These are phyloP conservation scores for Pyrenula massariospora DNA, from an alignment of 495 filamentous ascomycete genomes.

Conservation along the genomic window DNA sequence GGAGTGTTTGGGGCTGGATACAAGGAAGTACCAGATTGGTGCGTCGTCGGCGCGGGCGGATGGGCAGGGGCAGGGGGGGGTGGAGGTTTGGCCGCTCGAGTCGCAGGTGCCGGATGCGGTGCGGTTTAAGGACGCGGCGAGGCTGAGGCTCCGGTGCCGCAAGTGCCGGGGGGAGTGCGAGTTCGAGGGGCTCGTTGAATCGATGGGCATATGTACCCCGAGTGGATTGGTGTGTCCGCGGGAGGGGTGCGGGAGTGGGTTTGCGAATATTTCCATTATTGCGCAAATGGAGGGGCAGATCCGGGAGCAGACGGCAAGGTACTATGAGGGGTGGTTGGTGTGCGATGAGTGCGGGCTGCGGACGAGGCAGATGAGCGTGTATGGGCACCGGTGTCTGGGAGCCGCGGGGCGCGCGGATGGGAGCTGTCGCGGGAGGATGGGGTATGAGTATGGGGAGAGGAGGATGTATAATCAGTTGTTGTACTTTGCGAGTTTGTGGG, in stretches of 20 bases:
- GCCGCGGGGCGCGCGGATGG: conserved; percentile 69
- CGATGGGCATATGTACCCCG: conserved; percentile 47
- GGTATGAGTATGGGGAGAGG: conserved; percentile 78
- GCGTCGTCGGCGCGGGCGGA: conserved; percentile 32
- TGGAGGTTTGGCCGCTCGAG: conserved; percentile 70
- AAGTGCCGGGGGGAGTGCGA: conserved; percentile 57
- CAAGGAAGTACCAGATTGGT: conserved; percentile 69
- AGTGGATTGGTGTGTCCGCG: conserved; percentile 66
- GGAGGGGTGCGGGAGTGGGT: conserved; percentile 42
- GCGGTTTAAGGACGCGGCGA: conserved; percentile 69
- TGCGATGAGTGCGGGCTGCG: conserved; percentile 91
- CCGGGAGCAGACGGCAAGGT: conserved; percentile 61
- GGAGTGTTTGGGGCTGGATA: conserved; percentile 86
- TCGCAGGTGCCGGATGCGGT: conserved; percentile 78
- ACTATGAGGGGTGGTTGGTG: conserved; percentile 85
- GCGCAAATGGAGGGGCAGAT: conserved; percentile 81
- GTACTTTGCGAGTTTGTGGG: conserved; percentile 76
- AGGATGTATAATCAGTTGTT: conserved; percentile 88
- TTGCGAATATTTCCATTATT: conserved; percentile 62
- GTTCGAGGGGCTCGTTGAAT: conserved; percentile 61
- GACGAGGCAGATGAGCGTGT: conserved; percentile 84
- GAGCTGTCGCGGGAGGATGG: conserved; percentile 82
- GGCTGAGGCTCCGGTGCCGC: conserved; percentile 68
- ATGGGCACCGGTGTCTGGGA: conserved; percentile 80
- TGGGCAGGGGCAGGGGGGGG: conserved; percentile 38